Evolutionary conservation across 2,329 filamentous ascomycete genomes (phyloP), one percentile per base, ranked within the genome.

Genomic region (Aspergillus pseudoviridinutans): DNA sequence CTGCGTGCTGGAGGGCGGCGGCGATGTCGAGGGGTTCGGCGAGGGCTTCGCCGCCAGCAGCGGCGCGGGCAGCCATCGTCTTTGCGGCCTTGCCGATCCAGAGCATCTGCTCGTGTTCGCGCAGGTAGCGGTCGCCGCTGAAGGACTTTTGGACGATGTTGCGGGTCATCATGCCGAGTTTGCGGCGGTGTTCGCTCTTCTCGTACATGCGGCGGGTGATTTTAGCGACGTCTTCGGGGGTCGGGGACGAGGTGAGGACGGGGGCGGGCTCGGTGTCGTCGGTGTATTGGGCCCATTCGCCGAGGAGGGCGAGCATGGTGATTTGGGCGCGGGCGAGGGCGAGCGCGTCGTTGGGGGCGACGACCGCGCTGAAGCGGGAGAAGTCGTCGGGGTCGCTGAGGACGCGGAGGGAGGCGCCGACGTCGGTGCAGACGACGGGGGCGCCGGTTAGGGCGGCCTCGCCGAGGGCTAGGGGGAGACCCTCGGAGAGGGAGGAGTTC

Each of bases 91-190:
- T 77, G 52, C 74, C 74, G 41, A 77, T 71, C 81, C 82, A 84
- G 57, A 83, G 79, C 80, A 81, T 83, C 64, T 87, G 84, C 66
- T 86, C 84, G 67, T 86, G 83, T 66, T 85, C 84, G 41, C 84
- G 79, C 25, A 86, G 77, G 65, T 86, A 86, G 0, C 83, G 77
- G 47, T 84, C 81, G 2, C 83, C 82, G 51, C 80, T 80, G 68
- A 86, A 86, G 12, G 79, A 82, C 61, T 83, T 83, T 55, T 84
- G 80, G 3, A 86, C 84, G 47, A 85, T 84, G 46, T 76, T 75
- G 24, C 84, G 79, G 1, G 80, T 82, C 71, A 80, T 80, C 78
- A 86, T 83, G 49, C 84, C 84, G 2, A 86, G 74, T 59, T 80
- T 80, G 61, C 81, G 77, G 32, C 84, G 80, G 61, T 84, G 80